Conservation (phyloP, 495 filamentous ascomycete genomes). For the Trypethelium eluteriae region DNA sequence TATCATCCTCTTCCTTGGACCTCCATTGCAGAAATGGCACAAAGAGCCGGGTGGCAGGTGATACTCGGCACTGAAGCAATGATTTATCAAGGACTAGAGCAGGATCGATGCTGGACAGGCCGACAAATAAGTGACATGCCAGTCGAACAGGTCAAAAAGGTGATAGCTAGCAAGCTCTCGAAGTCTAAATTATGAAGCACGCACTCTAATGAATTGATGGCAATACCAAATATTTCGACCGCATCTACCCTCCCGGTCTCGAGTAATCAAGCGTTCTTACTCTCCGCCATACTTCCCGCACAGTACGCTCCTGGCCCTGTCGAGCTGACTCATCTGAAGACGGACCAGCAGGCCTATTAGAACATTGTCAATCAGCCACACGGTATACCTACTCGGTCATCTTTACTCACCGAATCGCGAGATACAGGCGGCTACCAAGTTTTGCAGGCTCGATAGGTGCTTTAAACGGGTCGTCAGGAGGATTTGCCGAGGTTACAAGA, state of each 20-base stretch:
- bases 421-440: conserved; percentile 56
- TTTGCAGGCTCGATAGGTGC: conserved; percentile 49
- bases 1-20: conserved; percentile 66
- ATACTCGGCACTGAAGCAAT: conserved; percentile 63
- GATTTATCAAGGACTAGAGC: conserved; percentile 69
- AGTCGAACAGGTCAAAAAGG: conserved; percentile 44
- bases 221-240: neutral
- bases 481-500: conserved; percentile 58
- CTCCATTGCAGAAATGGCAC: conserved; percentile 49
- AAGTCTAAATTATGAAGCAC: conserved; percentile 14
- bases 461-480: conserved; percentile 47
- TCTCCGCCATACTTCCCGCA: conserved; percentile 60
- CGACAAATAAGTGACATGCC: conserved; percentile 46
- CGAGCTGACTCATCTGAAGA: conserved; percentile 52
- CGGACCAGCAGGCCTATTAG: conserved; percentile 51
- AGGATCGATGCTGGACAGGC: conserved; percentile 57
- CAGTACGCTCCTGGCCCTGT: conserved; percentile 56
- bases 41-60: conserved; percentile 56
- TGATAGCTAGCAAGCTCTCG: conserved; percentile 37
- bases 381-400: neutral
- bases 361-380: neutral
- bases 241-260: conserved; percentile 41
- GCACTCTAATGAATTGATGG: neutral
- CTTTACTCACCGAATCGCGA: conserved; percentile 51
- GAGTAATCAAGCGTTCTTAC: conserved; percentile 54